phyloP scores from a whole-genome alignment of 78 protist species.

The Creolimax fragrantissima region DNA sequence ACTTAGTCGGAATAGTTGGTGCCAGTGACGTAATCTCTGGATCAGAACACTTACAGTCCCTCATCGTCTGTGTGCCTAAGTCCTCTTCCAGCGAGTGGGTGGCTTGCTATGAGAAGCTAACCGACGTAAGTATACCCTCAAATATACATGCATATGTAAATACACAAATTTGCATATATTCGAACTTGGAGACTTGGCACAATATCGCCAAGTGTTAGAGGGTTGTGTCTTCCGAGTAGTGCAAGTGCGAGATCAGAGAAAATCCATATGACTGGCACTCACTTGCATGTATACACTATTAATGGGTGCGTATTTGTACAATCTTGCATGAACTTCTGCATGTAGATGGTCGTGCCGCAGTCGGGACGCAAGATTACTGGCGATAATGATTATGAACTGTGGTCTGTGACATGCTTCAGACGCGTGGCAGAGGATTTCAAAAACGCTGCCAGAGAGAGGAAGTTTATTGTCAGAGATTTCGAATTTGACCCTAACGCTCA shows the following conservation, averaged over 20 bases:
- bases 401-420: conserved; percentile 50
- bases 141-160: neutral
- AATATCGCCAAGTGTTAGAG: no score
- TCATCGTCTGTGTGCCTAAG: conserved; percentile 29
- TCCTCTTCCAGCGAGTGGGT: neutral
- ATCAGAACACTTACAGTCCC: conserved; percentile 60
- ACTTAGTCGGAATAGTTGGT: conserved; percentile 8
- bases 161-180: neutral
- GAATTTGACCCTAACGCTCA: conserved; percentile 10
- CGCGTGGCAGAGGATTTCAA: conserved; percentile 56
- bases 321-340: no score
- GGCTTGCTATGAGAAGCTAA: neutral
- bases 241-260: no score
- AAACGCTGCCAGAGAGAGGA: conserved; percentile 45
- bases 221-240: no score
- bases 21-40: neutral
- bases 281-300: no score
- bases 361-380: conserved; percentile 29
- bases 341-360: conserved; percentile 50
- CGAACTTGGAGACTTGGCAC: no score
- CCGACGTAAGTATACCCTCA: neutral
- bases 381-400: conserved; percentile 58
- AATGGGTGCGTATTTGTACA: no score
- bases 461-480: conserved; percentile 42
- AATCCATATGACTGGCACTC: no score